Evolutionary conservation across 805 yeast genomes (phyloP).

Genomic region (Komagataella ulmi): DNA sequence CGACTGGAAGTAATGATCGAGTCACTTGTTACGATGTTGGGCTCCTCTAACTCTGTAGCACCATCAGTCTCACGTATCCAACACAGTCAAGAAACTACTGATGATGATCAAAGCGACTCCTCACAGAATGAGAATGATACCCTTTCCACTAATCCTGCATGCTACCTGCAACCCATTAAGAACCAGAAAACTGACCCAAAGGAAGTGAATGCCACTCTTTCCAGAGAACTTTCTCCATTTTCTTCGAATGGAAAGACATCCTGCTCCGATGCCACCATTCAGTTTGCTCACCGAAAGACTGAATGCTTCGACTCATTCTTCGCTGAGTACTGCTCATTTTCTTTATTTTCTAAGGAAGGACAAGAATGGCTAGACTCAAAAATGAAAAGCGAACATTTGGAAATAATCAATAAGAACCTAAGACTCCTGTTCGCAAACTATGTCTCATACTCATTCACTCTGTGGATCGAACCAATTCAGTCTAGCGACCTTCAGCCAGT

Average conservation of each 20-base stretch:
- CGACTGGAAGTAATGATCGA: conserved; percentile 21
- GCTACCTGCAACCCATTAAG: conserved; percentile 1
- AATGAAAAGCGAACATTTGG: conserved; percentile 10
- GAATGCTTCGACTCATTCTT: conserved; percentile 12
- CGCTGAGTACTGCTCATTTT: conserved; percentile 19
- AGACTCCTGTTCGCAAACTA: background rate
- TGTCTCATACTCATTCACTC: conserved; percentile 5
- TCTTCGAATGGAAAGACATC: conserved; percentile 1
- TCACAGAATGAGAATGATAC: background rate
- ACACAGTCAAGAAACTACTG: background rate
- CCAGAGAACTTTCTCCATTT: background rate
- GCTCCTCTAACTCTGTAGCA: background rate
- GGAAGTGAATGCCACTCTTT: background rate
- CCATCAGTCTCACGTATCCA: background rate
- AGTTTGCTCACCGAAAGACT: conserved; percentile 6
- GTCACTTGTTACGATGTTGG: conserved; percentile 12
- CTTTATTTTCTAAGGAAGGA: conserved; percentile 27
- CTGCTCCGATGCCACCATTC: background rate
- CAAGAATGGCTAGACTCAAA: conserved; percentile 21
- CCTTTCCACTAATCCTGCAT: too few species aligned
- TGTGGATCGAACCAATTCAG: conserved; percentile 22
- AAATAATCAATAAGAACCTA: conserved; percentile 9
- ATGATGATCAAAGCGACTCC: background rate
- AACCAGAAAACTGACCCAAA: conserved; percentile 1
- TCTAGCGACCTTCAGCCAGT: conserved; percentile 12